phyloP scores from a whole-genome alignment of 192 early-diverging fungal genomes.

The Backusella tuberculispora region DNA sequence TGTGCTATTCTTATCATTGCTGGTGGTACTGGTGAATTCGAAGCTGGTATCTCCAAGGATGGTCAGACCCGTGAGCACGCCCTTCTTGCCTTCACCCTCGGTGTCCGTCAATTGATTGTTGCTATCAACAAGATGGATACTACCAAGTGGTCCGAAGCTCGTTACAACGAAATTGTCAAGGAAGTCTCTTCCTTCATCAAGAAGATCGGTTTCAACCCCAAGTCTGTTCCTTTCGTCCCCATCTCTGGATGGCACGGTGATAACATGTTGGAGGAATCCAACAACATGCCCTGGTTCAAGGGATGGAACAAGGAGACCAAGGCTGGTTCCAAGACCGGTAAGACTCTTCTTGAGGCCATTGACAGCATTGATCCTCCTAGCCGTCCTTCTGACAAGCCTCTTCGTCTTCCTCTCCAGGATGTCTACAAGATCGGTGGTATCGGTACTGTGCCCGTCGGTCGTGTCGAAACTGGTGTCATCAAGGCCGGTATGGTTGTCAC shows the following conservation, averaged over 20 bases:
- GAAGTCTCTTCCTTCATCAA: constrained; percentile 95
- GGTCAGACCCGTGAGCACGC: constrained; percentile 99
- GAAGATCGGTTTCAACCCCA: constrained; percentile 97
- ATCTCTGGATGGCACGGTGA: constrained; percentile 99
- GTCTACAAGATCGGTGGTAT: constrained; percentile 99
- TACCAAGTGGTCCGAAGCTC: constrained; percentile 90
- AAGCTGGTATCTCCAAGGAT: constrained; percentile 98
- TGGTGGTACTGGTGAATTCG: constrained; percentile 83
- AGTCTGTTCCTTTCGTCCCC: constrained; percentile 92
- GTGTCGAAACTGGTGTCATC: constrained; percentile 95
- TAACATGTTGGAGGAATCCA: constrained; percentile 95
- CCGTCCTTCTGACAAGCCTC: constrained; percentile 91
- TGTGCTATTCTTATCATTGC: constrained; percentile 75
- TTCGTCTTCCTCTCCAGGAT: constrained; percentile 97
- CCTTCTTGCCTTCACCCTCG: constrained; percentile 95
- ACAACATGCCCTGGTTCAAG: constrained; percentile 98
- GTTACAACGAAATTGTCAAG: constrained; percentile 97
- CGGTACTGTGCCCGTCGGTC: constrained; percentile 95
- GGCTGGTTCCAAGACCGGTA: constrained; percentile 64
- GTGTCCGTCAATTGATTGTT: constrained; percentile 98
- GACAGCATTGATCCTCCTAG: constrained; percentile 91
- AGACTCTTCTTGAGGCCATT: constrained; percentile 94
- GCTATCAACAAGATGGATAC: constrained; percentile 99
- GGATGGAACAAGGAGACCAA: constrained; percentile 95
- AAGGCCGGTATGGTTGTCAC: constrained; percentile 50